phyloP scores from a whole-genome alignment of 805 yeast species.

The Candida nemodendra region DNA sequence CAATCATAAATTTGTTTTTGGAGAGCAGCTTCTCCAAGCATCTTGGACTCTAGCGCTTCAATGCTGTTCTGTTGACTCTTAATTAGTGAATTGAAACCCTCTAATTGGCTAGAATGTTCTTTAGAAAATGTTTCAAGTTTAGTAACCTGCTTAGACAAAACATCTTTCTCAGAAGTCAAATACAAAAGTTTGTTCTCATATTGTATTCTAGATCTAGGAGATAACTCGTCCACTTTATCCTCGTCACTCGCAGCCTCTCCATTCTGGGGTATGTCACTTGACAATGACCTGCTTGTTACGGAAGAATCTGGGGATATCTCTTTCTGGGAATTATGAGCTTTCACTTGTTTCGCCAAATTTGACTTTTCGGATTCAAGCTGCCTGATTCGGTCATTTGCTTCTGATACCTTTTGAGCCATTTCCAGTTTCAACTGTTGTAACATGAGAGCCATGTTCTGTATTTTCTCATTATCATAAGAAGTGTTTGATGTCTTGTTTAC shows the following conservation, averaged over 20 bases:
- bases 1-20: slow-evolving; percentile 48
- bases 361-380: slow-evolving; percentile 42
- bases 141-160: slow-evolving; percentile 38
- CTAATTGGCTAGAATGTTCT: slow-evolving; percentile 50
- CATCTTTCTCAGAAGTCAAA: slow-evolving; percentile 45
- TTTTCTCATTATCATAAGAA: slow-evolving; percentile 17
- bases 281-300: not conserved
- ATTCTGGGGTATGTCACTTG: not conserved
- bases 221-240: slow-evolving; percentile 6
- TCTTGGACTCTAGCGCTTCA: slow-evolving; percentile 37
- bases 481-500: not conserved
- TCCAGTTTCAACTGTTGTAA: slow-evolving; percentile 37
- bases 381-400: slow-evolving; percentile 55
- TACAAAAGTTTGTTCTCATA: slow-evolving; percentile 36
- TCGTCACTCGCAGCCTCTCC: not conserved
- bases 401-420: slow-evolving; percentile 50
- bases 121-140: slow-evolving; percentile 54
- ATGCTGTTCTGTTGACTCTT: slow-evolving; percentile 51
- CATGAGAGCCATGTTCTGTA: slow-evolving; percentile 25
- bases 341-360: slow-evolving; percentile 11
- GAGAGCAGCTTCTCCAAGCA: slow-evolving; percentile 43
- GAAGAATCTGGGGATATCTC: slow-evolving; percentile 1
- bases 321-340: slow-evolving; percentile 1
- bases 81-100: slow-evolving; percentile 52
- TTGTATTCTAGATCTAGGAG: slow-evolving; percentile 18